Evolutionary conservation across 1,284 basidiomycete species (phyloP).

Genomic region (Moesziomyces parantarcticus): DNA sequence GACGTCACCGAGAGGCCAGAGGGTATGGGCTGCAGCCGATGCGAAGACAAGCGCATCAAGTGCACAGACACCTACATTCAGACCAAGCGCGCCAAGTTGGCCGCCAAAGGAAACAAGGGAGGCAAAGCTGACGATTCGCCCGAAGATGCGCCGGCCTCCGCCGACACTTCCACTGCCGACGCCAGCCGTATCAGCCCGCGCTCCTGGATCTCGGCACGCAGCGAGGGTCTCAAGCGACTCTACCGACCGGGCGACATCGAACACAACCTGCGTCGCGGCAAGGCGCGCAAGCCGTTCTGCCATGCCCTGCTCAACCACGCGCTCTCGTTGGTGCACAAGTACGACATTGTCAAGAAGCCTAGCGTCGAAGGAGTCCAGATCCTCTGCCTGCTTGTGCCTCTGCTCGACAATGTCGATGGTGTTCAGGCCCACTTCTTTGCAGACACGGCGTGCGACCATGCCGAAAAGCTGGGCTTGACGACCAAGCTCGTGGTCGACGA

Average conservation of each 20-base stretch:
- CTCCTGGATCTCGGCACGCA: conserved; percentile 29
- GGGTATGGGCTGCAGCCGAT: conserved; percentile 62
- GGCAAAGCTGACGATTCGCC: conserved; percentile 8
- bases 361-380: conserved; percentile 52
- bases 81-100: conserved; percentile 51
- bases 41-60: conserved; percentile 64
- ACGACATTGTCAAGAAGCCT: conserved; percentile 57
- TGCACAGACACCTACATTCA: conserved; percentile 66
- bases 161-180: conserved; percentile 5
- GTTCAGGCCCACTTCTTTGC: conserved; percentile 31
- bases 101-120: conserved; percentile 24
- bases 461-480: conserved; percentile 39
- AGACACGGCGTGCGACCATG: conserved; percentile 25
- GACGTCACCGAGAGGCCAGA: conserved; percentile 62
- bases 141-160: conserved; percentile 7
- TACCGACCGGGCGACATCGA: conserved; percentile 43
- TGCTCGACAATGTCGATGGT: conserved; percentile 52
- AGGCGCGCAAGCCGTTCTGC: conserved; percentile 58
- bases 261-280: conserved; percentile 53
- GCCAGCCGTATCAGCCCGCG: conserved; percentile 31
- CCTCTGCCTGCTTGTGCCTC: conserved; percentile 47
- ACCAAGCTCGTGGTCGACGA: conserved; percentile 47
- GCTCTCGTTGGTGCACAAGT: conserved; percentile 58
- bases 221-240: conserved; percentile 24
- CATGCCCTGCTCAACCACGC: conserved; percentile 56